phyloP scores from a whole-genome alignment of 2,329 filamentous ascomycete genomes.

The Dryadomyces quercus-mongolicae region DNA sequence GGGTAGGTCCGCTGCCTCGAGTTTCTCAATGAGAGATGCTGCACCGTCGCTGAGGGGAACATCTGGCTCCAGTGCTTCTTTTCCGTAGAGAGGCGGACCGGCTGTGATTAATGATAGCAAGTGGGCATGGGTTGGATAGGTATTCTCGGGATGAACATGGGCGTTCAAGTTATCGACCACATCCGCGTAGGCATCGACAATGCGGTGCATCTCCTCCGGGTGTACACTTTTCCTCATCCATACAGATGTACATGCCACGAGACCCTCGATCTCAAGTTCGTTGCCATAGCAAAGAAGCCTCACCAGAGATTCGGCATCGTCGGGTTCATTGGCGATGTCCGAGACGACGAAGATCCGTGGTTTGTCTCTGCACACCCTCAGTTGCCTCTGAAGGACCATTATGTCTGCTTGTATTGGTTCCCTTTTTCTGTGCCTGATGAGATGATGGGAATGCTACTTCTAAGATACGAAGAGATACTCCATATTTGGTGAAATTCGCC shows the following conservation, averaged over 20 bases:
- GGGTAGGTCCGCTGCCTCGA: conserved; percentile 23
- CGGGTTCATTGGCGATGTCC: conserved; percentile 33
- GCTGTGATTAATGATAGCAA: conserved; percentile 17
- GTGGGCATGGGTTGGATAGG: conserved; percentile 21
- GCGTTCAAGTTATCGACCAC: conserved; percentile 33
- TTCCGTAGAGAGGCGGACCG: conserved; percentile 15
- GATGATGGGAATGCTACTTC: no score
- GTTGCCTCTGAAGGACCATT: no score
- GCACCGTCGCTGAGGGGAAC: background rate
- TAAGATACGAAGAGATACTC: no score
- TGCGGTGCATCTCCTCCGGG: conserved; percentile 28
- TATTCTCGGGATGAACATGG: conserved; percentile 19
- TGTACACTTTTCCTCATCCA: conserved; percentile 27
- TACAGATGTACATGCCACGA: conserved; percentile 31
- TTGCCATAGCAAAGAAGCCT: conserved; percentile 32
- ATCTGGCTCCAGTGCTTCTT: no score
- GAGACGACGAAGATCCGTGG: conserved; percentile 27
- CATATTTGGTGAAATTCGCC: no score
- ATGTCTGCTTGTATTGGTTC: no score
- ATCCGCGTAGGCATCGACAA: conserved; percentile 28
- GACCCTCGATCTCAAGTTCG: conserved; percentile 29
- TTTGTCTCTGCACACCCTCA: conserved; percentile 9
- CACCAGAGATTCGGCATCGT: conserved; percentile 30
- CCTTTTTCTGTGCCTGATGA: no score
- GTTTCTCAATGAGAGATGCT: conserved; percentile 17